Evolutionary conservation across 2,329 filamentous ascomycete species (phyloP).

Genomic region (Venturia oleaginea): DNA sequence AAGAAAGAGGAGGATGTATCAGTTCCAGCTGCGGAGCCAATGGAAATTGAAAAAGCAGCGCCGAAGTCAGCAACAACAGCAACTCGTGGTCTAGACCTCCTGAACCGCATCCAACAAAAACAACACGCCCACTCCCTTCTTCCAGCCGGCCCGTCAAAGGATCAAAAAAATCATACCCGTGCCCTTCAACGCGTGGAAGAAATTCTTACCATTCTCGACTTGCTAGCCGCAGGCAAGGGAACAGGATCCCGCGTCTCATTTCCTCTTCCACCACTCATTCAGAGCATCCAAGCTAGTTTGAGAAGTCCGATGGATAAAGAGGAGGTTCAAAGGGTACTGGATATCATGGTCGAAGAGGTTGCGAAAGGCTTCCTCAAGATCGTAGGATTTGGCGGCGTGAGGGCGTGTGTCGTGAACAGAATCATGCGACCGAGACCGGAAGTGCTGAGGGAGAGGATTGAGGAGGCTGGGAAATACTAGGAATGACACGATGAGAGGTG

Average conservation of each 20-base stretch:
- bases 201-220: constrained; percentile 33
- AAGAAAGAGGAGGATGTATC: neutral
- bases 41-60: constrained; percentile 1
- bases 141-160: constrained; percentile 31
- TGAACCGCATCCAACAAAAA: constrained; percentile 44
- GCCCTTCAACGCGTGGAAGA: constrained; percentile 40
- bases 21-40: neutral
- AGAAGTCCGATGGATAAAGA: constrained; percentile 36
- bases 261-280: constrained; percentile 33
- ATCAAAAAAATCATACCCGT: constrained; percentile 35
- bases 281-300: constrained; percentile 37
- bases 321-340: constrained; percentile 34
- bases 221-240: constrained; percentile 28
- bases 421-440: constrained; percentile 6
- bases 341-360: constrained; percentile 35
- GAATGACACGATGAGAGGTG: neutral
- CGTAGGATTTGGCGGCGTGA: constrained; percentile 30
- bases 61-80: constrained; percentile 18
- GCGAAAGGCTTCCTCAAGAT: constrained; percentile 34
- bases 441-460: constrained; percentile 7
- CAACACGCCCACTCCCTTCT: constrained; percentile 31
- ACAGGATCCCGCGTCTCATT: constrained; percentile 30
- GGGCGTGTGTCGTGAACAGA: constrained; percentile 35
- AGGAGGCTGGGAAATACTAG: neutral
- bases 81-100: constrained; percentile 35